Evolutionary conservation across 1,284 basidiomycete species (phyloP).

Genomic region (Cerioporus squamosus): DNA sequence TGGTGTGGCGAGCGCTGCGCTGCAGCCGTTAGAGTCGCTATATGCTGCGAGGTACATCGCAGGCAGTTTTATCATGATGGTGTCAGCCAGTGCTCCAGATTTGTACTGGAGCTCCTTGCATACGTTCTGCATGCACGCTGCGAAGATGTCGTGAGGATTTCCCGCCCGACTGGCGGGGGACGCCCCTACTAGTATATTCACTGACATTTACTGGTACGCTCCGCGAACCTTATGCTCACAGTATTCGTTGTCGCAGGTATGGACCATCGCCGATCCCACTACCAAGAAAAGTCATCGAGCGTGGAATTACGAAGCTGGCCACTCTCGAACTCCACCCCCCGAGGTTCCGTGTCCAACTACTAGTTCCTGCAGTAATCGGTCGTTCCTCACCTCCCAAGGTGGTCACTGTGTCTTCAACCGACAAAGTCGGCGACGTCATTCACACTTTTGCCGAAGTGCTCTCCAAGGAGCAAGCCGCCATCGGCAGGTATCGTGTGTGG

Average conservation of each 20-base stretch:
- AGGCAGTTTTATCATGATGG: not conserved
- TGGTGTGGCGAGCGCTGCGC: not conserved
- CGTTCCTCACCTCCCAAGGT: constrained; percentile 20
- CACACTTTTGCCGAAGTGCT: constrained; percentile 24
- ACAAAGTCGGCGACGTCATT: constrained; percentile 38
- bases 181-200: too few species aligned
- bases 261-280: constrained; percentile 60
- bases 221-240: not conserved
- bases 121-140: not conserved
- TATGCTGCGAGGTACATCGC: not conserved
- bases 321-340: constrained; percentile 84
- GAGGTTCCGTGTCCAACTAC: constrained; percentile 62
- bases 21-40: not conserved
- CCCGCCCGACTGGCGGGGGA: too few species aligned
- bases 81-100: too few species aligned
- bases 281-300: constrained; percentile 68
- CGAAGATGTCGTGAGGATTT: not conserved
- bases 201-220: too few species aligned
- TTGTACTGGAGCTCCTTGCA: not conserved
- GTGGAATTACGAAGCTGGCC: constrained; percentile 54
- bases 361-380: constrained; percentile 29
- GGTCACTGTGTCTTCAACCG: constrained; percentile 52
- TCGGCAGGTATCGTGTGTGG: constrained; percentile 61
- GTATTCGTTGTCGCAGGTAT: constrained; percentile 57
- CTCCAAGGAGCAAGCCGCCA: constrained; percentile 29